Evolutionary conservation across 1,284 basidiomycete genomes (phyloP), one percentile per base, ranked within the genome.

Genomic region (Peniophora sp.): DNA sequence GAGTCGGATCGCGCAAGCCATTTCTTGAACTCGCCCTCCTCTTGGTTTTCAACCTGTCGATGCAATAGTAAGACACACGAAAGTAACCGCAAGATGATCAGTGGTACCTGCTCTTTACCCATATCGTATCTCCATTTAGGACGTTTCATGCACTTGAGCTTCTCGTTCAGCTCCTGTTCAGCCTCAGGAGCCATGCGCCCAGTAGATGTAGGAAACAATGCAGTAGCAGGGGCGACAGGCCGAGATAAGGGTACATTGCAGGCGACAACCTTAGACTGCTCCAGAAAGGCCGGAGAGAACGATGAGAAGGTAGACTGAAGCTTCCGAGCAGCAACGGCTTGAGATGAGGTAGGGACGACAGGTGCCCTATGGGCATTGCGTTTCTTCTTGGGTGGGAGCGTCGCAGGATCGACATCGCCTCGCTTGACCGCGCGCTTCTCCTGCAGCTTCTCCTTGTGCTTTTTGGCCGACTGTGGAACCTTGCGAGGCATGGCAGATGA

Each of bases 61-160:
- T 20, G n/a, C 38, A 41, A 20, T n/a, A 41, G 6, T 20, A 32
- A 12, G 27, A 6, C 27, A n/a, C 27, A 32, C 12, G 16, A n/a
- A n/a, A 41, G 38, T 16, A 41, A 5, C 5, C 38, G 6, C n/a
- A 8, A 8, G n/a, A 16, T 8, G n/a, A n/a, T n/a, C 38, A 5
- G 8, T 8, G 8, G 5, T n/a, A 95, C 82, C 65, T 92, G 87
- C 41, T 78, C 80, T 70, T 93, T 94, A 43, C 81, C 75, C 83
- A 89, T 88, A 20, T 88, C 83, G 61, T 81, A 87, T 17, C 77
- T 74, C 86, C 92, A 95, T 64, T 87, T 91, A 2, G 92, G 92
- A 54, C 92, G 65, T 53, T 69, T 77, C 5, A 89, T 89, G 58
- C 81, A 88, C 39, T 72, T 71, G 64, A 70, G 59, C 45, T 51